A percentile compares a stretch with the other conserved stretches of the same genome.
Evolutionary conservation across 73 alveolate species (phyloP).

Genomic region (Durusdinium trenchii): DNA sequence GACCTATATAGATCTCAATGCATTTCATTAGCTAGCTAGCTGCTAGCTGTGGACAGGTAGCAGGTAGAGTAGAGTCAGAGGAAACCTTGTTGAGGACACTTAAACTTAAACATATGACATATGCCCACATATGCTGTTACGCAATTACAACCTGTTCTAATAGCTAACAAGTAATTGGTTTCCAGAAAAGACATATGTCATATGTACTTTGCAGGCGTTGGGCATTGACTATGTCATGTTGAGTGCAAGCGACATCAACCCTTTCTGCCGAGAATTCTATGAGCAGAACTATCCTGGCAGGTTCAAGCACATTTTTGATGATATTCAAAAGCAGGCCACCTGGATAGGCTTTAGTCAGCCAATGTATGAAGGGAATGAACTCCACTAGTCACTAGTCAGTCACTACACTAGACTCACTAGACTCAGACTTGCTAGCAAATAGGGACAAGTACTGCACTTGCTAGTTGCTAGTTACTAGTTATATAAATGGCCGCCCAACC

Average conservation of each 20-base stretch:
- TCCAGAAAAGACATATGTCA: neutral
- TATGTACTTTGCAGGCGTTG: neutral
- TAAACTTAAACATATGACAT: neutral
- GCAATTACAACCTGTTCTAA: too few relatives aligned
- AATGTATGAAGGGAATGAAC: too few relatives aligned
- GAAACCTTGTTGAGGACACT: neutral
- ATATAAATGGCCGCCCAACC: too few relatives aligned
- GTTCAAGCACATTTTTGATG: neutral
- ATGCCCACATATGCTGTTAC: neutral
- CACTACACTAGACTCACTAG: too few relatives aligned
- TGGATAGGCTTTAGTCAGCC: too few relatives aligned
- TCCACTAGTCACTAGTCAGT: too few relatives aligned
- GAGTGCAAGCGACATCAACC: neutral
- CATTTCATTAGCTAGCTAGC: neutral
- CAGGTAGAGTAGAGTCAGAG: neutral
- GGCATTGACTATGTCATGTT: neutral
- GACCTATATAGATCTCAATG: neutral
- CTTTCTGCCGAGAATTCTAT: neutral
- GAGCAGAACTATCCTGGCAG: neutral
- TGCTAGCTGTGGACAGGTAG: neutral
- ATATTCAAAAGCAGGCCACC: constrained; percentile 19
- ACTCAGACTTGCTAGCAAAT: too few relatives aligned
- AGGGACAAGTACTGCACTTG: too few relatives aligned
- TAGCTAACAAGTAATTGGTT: neutral
- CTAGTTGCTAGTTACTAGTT: too few relatives aligned